These are phyloP conservation scores for Paratrypanosoma confusum DNA, from an alignment of 208 protist species.

Conservation along the genomic window DNA sequence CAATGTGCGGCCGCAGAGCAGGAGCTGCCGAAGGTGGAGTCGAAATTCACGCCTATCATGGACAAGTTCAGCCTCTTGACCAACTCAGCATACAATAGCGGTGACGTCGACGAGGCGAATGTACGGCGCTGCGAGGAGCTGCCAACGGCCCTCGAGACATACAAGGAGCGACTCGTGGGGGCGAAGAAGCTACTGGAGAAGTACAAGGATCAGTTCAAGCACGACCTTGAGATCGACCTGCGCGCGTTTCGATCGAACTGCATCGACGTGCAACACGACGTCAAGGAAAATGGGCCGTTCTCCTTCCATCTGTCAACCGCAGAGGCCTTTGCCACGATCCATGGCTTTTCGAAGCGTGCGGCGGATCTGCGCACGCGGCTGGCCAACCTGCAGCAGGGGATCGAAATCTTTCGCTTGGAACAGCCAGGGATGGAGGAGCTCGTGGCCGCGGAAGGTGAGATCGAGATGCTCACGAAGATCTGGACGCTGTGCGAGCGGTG, in stretches of 20 bases:
- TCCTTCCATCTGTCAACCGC: constrained; percentile 42
- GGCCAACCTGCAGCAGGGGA: constrained; percentile 79
- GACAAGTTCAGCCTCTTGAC: constrained; percentile 93
- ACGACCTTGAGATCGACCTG: constrained; percentile 85
- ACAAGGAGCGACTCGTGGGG: constrained; percentile 70
- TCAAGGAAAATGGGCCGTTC: constrained; percentile 78
- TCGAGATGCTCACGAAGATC: constrained; percentile 81
- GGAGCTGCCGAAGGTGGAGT: constrained; percentile 68
- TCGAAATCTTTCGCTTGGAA: constrained; percentile 94
- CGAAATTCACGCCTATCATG: constrained; percentile 87
- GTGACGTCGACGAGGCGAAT: constrained; percentile 63
- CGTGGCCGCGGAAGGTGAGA: constrained; percentile 56
- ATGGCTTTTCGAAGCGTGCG: constrained; percentile 65
- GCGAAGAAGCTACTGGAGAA: constrained; percentile 83
- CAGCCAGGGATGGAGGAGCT: constrained; percentile 88
- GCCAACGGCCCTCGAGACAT: constrained; percentile 76
- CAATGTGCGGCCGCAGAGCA: constrained; percentile 67
- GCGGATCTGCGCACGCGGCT: constrained; percentile 50
- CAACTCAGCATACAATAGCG: constrained; percentile 78
- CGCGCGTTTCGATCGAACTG: constrained; percentile 79
- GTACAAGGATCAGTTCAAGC: constrained; percentile 93
- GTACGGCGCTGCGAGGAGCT: constrained; percentile 81
- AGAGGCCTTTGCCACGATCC: constrained; percentile 77
- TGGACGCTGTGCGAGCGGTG: constrained; percentile 91
- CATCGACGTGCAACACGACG: constrained; percentile 69